Base-by-base conservation (phyloP, 345 rosid species). In the Brassica juncea region DNA sequence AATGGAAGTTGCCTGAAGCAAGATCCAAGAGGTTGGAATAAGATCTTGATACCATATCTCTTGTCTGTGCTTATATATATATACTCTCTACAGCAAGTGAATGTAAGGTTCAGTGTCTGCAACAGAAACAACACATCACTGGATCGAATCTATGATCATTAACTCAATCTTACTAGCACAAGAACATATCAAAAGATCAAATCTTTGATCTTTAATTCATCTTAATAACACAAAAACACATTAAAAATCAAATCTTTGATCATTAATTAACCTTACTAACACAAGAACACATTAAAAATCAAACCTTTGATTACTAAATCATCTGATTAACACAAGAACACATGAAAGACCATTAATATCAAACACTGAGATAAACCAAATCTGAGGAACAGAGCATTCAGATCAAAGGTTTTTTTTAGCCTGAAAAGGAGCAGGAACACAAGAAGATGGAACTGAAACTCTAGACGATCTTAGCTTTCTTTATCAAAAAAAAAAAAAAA, bases 11-110 rank as follows among this genome's bases (percentile, higher is more conserved):
- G 5, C 97, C 94, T 6, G 94, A 91, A 77, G 91, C 87, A 84
- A 94, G 97, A 74, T 92, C 99, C 73, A 92, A 83, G 77, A 94
- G 97, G 82, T 94, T 94, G 25, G 97, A 94, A 72, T 91, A 92
- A 37, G 99, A 94, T 86, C 94, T 91, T 32, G 99, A 94, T 71
- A 79, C 91, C 99, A 94, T 94, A 12, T 74, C 8, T 60, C 10
- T 21, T 49, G 65, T 19, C 23, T 31, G 55, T 16, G 21, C 30
- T 63, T 77, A 49, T 25, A 27, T 19, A 27, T 19, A 23, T 1
- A 23, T 8, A 72, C 6, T 71, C 35, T 66, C 49, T 78, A 78
- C 14, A n/a, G 44, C 66, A 66, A 39, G 59, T 52, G 64, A 68
- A 68, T 0, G 25, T 0, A 32, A 63, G 4, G 39, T 78, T 2